These are phyloP conservation scores for Aspergillus tanneri DNA, from an alignment of 2,329 filamentous ascomycete genomes.

Conservation along the genomic window DNA sequence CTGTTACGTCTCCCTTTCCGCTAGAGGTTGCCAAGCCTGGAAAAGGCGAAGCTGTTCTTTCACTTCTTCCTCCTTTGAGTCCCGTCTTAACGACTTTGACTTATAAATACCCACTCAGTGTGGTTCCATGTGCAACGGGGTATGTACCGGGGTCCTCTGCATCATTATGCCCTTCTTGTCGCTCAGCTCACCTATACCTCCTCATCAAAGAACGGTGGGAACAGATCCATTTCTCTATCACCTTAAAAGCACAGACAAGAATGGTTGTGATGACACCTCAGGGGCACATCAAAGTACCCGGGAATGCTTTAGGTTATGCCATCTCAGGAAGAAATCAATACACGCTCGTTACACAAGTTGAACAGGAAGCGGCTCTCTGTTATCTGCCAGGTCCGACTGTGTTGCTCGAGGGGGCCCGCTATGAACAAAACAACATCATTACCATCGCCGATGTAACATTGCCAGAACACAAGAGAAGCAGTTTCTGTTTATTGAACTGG, in stretches of 20 bases:
- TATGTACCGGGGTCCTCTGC: slow-evolving; percentile 53
- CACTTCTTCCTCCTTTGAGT: slow-evolving; percentile 66
- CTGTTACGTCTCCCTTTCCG: slow-evolving; percentile 68
- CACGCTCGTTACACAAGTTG: slow-evolving; percentile 50
- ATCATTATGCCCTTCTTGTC: slow-evolving; percentile 32
- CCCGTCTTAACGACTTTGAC: slow-evolving; percentile 72
- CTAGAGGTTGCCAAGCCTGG: slow-evolving; percentile 72
- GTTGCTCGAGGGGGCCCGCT: slow-evolving; percentile 80
- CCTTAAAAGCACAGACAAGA: slow-evolving; percentile 62
- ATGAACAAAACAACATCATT: slow-evolving; percentile 83
- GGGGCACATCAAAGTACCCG: slow-evolving; percentile 95
- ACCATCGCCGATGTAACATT: slow-evolving; percentile 52
- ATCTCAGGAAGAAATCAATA: slow-evolving; percentile 47
- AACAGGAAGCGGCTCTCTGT: slow-evolving; percentile 52
- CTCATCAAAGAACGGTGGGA: slow-evolving; percentile 92
- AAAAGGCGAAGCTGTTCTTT: slow-evolving; percentile 72
- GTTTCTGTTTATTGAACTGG: slow-evolving; percentile 87
- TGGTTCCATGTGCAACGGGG: slow-evolving; percentile 75
- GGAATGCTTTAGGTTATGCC: slow-evolving; percentile 56
- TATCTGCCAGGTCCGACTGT: slow-evolving; percentile 89
- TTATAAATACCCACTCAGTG: slow-evolving; percentile 92
- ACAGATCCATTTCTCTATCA: slow-evolving; percentile 69
- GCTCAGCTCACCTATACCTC: slow-evolving; percentile 77
- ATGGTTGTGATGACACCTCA: slow-evolving; percentile 62
- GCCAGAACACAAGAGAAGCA: slow-evolving; percentile 41